These are phyloP conservation scores for Ophiostoma populinum DNA, from an alignment of 2,329 filamentous ascomycete species.

Conservation along the genomic window DNA sequence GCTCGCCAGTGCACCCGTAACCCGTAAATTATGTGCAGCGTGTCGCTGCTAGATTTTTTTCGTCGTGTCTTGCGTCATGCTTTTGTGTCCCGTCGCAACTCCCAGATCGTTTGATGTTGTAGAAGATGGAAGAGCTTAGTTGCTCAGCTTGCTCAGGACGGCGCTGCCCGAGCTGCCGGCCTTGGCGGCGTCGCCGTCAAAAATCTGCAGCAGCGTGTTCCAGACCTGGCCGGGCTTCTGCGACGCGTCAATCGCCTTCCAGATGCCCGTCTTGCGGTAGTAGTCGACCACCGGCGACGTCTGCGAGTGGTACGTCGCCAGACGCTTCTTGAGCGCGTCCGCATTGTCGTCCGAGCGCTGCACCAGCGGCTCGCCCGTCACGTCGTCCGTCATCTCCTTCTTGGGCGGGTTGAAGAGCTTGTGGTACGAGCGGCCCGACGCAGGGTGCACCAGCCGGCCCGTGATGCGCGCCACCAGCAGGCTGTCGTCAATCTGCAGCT, in stretches of 20 bases:
- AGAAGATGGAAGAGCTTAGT: neutral
- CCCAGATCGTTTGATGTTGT: neutral
- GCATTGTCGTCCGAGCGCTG: constrained; percentile 96
- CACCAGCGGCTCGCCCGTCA: constrained; percentile 90
- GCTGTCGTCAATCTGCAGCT: constrained; percentile 90
- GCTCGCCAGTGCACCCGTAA: neutral
- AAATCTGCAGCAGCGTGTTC: constrained; percentile 77
- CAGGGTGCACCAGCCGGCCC: constrained; percentile 86
- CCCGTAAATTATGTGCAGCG: constrained; percentile 1
- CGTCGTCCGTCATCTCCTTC: constrained; percentile 81
- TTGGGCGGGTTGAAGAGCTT: constrained; percentile 98
- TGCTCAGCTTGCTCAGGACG: constrained; percentile 25
- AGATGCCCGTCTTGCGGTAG: constrained; percentile 96
- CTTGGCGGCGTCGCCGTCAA: constrained; percentile 47
- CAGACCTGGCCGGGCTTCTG: constrained; percentile 92
- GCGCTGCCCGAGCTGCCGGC: constrained; percentile 19
- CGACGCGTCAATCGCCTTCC: constrained; percentile 87
- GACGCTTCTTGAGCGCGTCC: constrained; percentile 85
- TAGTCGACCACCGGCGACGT: constrained; percentile 84
- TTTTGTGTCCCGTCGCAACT: neutral
- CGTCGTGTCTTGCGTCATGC: neutral
- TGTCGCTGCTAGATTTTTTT: neutral
- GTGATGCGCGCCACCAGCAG: constrained; percentile 93
- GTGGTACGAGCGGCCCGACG: constrained; percentile 93
- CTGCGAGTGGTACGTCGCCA: constrained; percentile 86